A percentile compares a stretch with the other conserved stretches of the same genome.
phyloP scores from a whole-genome alignment of 2,329 filamentous ascomycete species.

The Escovopsis sp. region DNA sequence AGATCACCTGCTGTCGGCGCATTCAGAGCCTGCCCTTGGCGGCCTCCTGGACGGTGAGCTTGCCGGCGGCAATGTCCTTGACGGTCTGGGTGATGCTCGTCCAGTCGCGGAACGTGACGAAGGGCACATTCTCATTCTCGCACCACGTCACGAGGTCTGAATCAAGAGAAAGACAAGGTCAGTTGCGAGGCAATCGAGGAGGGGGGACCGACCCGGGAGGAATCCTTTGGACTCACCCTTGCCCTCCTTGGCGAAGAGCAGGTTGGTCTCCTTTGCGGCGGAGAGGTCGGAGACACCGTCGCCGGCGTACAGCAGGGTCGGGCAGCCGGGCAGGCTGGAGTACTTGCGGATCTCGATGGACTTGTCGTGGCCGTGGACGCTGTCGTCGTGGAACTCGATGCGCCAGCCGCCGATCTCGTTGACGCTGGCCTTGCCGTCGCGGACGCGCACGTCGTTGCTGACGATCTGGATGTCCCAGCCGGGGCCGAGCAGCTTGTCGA shows the following conservation, averaged over 20 bases:
- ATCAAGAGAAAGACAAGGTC: too few relatives aligned
- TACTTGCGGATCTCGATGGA: conserved; percentile 82
- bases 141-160: conserved; percentile 78
- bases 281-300: conserved; percentile 89
- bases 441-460: conserved; percentile 61
- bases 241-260: conserved; percentile 86
- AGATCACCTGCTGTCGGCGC: too few relatives aligned
- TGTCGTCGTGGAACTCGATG: conserved; percentile 79
- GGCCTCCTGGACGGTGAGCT: conserved; percentile 54
- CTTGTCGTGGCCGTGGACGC: conserved; percentile 93
- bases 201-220: too few relatives aligned
- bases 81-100: conserved; percentile 61
- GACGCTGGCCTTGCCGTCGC: conserved; percentile 49
- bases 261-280: conserved; percentile 80
- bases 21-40: conserved; percentile 33
- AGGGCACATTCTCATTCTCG: conserved; percentile 69
- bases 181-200: neutral
- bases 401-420: conserved; percentile 75
- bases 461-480: conserved; percentile 78
- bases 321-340: conserved; percentile 58
- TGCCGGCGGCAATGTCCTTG: conserved; percentile 62
- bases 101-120: conserved; percentile 79
- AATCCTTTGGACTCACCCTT: conserved; percentile 41
- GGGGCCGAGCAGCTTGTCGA: conserved; percentile 65
- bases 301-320: conserved; percentile 84